These are phyloP conservation scores for Hordeum marinum DNA, from an alignment of 176 grass and related monocot genomes.

Conservation along the genomic window DNA sequence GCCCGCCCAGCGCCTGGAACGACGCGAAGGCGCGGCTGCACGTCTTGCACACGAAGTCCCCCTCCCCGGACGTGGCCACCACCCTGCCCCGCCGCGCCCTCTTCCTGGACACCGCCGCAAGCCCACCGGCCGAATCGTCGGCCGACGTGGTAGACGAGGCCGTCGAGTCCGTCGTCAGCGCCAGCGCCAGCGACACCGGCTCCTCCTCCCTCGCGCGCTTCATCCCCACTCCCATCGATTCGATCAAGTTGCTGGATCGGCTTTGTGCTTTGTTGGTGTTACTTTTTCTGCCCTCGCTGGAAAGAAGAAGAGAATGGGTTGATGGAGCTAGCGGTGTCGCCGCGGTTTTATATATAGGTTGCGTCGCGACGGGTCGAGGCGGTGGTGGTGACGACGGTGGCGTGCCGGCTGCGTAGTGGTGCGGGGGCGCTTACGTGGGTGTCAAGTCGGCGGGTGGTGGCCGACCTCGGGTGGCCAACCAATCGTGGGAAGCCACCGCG, in stretches of 20 bases:
- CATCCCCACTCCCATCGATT: neutral
- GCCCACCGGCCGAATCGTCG: neutral
- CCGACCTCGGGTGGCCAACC: neutral
- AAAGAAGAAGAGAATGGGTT: too few species aligned
- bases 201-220: neutral
- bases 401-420: neutral
- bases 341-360: conserved; percentile 1
- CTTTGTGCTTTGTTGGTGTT: neutral
- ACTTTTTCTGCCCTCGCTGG: too few species aligned
- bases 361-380: too few species aligned
- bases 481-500: neutral
- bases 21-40: conserved; percentile 42
- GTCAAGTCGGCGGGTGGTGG: neutral
- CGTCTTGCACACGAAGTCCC: conserved; percentile 55
- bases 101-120: neutral
- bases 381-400: neutral
- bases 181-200: neutral
- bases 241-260: neutral
- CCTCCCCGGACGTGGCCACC: neutral
- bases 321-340: neutral
- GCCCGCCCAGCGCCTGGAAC: conserved; percentile 63
- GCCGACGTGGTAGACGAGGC: neutral
- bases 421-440: neutral
- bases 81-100: neutral
- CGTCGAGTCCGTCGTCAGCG: neutral